Conservation (phyloP, 257 asterid genomes). For the Datura wrightii region DNA sequence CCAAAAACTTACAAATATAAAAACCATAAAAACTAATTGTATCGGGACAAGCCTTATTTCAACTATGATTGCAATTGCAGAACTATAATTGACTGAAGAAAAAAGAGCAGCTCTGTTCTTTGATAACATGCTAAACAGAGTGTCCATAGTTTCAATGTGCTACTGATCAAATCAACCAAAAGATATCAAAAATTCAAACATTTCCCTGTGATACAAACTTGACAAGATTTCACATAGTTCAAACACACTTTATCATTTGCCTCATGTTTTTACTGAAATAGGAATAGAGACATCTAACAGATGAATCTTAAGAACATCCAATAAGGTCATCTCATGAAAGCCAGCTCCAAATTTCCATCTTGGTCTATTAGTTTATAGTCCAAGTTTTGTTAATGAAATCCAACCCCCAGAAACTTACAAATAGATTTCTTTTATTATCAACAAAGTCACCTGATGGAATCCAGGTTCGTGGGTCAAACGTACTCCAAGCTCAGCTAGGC, state of each 20-base stretch:
- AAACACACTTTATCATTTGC: neutral
- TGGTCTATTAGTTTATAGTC: neutral
- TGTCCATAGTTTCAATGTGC: neutral
- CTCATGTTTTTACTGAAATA: neutral
- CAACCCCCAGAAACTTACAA: neutral
- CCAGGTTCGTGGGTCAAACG: slow-evolving; percentile 69
- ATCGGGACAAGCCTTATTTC: neutral
- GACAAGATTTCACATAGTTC: neutral
- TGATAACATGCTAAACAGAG: neutral
- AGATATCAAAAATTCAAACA: neutral
- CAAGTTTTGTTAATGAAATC: neutral
- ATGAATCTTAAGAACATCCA: neutral
- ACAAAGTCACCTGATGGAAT: slow-evolving; percentile 70
- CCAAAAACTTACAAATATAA: neutral
- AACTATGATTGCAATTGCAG: neutral
- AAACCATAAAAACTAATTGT: neutral
- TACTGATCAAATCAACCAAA: neutral
- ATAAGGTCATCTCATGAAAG: neutral
- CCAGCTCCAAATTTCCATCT: neutral
- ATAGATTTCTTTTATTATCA: neutral
- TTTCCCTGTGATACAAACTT: neutral
- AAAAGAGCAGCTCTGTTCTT: neutral
- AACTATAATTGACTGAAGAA: neutral
- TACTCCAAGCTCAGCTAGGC: slow-evolving; percentile 84
- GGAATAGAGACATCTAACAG: neutral